Evolutionary conservation across 768 basidiomycete genomes (phyloP), one percentile per base, ranked within the genome.

Genomic region (Pleurotus citrinopileatus): DNA sequence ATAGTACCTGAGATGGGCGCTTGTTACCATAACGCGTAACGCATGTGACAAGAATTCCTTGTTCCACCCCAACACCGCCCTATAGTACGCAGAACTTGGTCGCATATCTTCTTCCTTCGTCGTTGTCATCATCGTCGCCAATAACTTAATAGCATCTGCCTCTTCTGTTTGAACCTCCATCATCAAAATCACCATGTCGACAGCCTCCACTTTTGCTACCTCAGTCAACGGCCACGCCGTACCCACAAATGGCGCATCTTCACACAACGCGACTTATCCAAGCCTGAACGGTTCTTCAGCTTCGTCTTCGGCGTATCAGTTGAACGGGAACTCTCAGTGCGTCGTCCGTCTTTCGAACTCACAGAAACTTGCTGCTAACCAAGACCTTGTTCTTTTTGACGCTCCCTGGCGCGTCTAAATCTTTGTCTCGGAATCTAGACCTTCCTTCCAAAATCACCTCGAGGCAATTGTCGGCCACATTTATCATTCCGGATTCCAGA

Each of bases 401-500:
- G 2, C 36, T 50, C 47, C 15, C 46, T 52, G 34, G 36, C 46
- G 46, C 42, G 37, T 38, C 20, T 23, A 53, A 61, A 20, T 44
- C 37, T 46, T 52, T 59, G 53, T 55, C 48, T 42, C 25, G 19
- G 25, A 17, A 32, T 51, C n/a, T 55, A 77, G 76, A 59, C 64
- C 74, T 58, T 76, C 79, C 29, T 84, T 78, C 68, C 80, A 81
- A 65, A 66, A 75, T 61, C 89, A 91, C 70, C 84, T 91, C 55
- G 83, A 89, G 62, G 82, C 86, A 61, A 87, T 91, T 59, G 79
- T 92, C 59, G 80, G 81, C 66, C 87, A 92, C 67, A 68, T 92
- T 59, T 91, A 88, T 69, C 83, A 86, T 59, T 75, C 87, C 54
- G 89, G 89, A 32, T 92, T 92, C 67, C 86, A 89, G 65, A 84